Evolutionary conservation across 345 rosid species (phyloP).

Genomic region (Cochlearia excelsa): DNA sequence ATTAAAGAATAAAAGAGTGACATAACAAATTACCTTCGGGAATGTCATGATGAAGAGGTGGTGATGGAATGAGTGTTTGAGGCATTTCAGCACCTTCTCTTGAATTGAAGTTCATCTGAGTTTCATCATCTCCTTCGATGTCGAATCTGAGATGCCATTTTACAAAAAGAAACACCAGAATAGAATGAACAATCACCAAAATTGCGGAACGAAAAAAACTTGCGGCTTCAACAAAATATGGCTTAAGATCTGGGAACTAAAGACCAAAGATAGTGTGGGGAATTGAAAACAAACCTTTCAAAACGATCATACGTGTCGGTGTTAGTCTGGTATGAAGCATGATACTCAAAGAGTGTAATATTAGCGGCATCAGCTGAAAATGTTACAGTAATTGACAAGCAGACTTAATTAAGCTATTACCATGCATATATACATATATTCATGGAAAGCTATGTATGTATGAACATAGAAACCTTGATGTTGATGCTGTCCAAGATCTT

Average conservation of each 20-base stretch:
- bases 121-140: slow-evolving; percentile 62
- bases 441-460: slow-evolving; percentile 5
- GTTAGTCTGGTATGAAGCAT: slow-evolving; percentile 51
- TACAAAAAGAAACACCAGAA: neutral
- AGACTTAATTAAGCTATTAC: neutral
- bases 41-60: slow-evolving; percentile 44
- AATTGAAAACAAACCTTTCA: slow-evolving; percentile 50
- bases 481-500: slow-evolving; percentile 39
- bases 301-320: slow-evolving; percentile 48
- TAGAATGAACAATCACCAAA: slow-evolving; percentile 6
- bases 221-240: neutral
- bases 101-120: slow-evolving; percentile 48
- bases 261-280: slow-evolving; percentile 7
- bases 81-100: slow-evolving; percentile 52
- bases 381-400: slow-evolving; percentile 21
- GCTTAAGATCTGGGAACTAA: slow-evolving; percentile 6
- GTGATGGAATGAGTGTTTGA: slow-evolving; percentile 47
- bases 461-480: slow-evolving; percentile 66
- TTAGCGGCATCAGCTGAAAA: slow-evolving; percentile 64
- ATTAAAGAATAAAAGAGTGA: neutral
- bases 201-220: slow-evolving; percentile 20
- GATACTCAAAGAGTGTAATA: slow-evolving; percentile 64
- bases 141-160: slow-evolving; percentile 60
- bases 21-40: slow-evolving; percentile 49
- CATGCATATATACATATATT: slow-evolving; percentile 11